These are phyloP conservation scores for Coemansia sp. DNA, from an alignment of 192 early-diverging fungal genomes.

Conservation along the genomic window DNA sequence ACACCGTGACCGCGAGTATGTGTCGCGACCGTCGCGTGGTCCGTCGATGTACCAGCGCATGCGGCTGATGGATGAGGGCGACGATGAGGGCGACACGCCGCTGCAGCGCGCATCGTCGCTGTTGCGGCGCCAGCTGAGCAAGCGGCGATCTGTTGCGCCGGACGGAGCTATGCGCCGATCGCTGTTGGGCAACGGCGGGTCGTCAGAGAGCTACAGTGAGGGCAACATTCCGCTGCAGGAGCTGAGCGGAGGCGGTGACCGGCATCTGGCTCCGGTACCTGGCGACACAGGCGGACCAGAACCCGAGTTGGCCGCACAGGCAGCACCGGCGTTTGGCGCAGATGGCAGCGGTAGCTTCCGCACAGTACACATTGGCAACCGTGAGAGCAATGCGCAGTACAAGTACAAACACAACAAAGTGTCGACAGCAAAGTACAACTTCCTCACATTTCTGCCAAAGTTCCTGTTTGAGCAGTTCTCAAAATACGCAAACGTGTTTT, in stretches of 20 bases:
- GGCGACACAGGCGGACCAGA: constrained; percentile 3
- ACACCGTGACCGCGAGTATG: constrained; percentile 43
- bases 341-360: constrained; percentile 55
- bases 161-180: constrained; percentile 34
- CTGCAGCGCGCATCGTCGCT: constrained; percentile 37
- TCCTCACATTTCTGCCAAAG: constrained; percentile 89
- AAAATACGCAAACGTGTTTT: constrained; percentile 99
- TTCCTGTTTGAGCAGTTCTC: constrained; percentile 97
- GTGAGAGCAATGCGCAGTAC: constrained; percentile 68
- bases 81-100: constrained; percentile 42
- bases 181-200: constrained; percentile 23
- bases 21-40: constrained; percentile 45
- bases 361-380: constrained; percentile 88
- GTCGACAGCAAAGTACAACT: constrained; percentile 95
- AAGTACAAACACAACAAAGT: constrained; percentile 92
- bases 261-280: constrained; percentile 5
- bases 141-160: constrained; percentile 39
- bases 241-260: constrained; percentile 7
- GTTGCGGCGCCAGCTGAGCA: constrained; percentile 49
- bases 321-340: constrained; percentile 23
- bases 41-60: constrained; percentile 53
- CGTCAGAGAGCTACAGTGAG: constrained; percentile 15
- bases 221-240: constrained; percentile 31
- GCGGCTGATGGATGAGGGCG: constrained; percentile 46
- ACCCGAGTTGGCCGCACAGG: not conserved